phyloP scores from a whole-genome alignment of 305 asterid genomes.

The Solanum hybrid region DNA sequence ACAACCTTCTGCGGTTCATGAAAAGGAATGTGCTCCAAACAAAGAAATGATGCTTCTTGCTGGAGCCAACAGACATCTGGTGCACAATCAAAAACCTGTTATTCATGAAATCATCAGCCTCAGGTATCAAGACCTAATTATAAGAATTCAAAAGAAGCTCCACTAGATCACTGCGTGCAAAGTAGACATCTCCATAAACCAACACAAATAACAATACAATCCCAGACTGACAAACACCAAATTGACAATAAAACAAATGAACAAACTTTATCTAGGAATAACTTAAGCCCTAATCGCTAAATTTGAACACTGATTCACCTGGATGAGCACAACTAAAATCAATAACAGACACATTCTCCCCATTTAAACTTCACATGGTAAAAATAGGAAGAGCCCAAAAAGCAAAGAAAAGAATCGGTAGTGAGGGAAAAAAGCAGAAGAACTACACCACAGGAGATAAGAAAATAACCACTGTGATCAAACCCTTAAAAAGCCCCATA shows the following conservation, averaged over 20 bases:
- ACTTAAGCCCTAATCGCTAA: not conserved
- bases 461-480: not conserved
- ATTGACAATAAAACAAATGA: not conserved
- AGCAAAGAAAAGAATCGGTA: not conserved
- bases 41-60: conserved; percentile 50
- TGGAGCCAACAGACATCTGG: conserved; percentile 92
- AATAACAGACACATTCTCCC: not conserved
- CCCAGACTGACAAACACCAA: not conserved
- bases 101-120: conserved; percentile 14
- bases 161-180: not conserved
- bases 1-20: conserved; percentile 60
- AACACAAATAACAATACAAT: not conserved
- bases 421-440: not conserved
- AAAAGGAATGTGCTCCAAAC: conserved; percentile 56
- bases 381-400: not conserved
- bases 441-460: not conserved
- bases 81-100: conserved; percentile 45
- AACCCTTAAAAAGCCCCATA: not conserved
- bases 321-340: not conserved
- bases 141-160: not conserved
- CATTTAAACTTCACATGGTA: not conserved
- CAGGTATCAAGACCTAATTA: not conserved
- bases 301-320: not conserved
- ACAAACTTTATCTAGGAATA: not conserved
- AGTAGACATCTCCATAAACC: not conserved